Evolutionary conservation across 192 early-diverging fungal species (phyloP).

Genomic region (Coemansia sp.): DNA sequence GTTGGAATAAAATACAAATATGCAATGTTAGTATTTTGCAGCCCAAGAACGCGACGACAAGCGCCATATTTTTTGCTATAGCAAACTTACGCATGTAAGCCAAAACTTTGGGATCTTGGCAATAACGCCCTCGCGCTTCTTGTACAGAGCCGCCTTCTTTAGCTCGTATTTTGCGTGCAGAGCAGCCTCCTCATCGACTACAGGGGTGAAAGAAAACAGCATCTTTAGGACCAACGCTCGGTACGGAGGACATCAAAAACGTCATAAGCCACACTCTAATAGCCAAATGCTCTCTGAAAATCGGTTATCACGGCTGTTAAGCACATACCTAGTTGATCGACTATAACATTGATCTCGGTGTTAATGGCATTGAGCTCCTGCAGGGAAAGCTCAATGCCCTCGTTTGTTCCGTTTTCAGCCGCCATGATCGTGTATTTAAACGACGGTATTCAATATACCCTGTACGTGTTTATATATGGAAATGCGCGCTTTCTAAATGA

Average conservation of each 20-base stretch:
- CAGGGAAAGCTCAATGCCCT: conserved; percentile 35
- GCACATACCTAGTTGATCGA: conserved; percentile 45
- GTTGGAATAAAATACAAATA: not conserved
- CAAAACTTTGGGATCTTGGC: conserved; percentile 62
- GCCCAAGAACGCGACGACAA: not conserved
- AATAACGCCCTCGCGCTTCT: conserved; percentile 60
- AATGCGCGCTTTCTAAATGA: not conserved
- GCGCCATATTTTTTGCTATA: not conserved
- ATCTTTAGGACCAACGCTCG: not conserved
- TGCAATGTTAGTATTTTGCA: not conserved
- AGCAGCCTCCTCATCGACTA: conserved; percentile 55
- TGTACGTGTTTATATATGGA: not conserved
- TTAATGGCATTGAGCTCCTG: conserved; percentile 36
- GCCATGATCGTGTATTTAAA: conserved; percentile 21
- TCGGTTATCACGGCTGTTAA: not conserved
- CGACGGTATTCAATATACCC: not conserved
- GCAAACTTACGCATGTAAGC: conserved; percentile 58
- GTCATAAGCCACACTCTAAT: not conserved
- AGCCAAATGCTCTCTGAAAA: not conserved
- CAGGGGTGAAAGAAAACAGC: not conserved
- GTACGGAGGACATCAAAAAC: not conserved
- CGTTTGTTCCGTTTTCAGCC: conserved; percentile 24
- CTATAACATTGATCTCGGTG: conserved; percentile 41
- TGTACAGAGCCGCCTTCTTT: conserved; percentile 50
- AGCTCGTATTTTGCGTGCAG: conserved; percentile 58